Evolutionary conservation across 2,329 filamentous ascomycete genomes (phyloP).

Genomic region (Dothideomycetidae sp.): DNA sequence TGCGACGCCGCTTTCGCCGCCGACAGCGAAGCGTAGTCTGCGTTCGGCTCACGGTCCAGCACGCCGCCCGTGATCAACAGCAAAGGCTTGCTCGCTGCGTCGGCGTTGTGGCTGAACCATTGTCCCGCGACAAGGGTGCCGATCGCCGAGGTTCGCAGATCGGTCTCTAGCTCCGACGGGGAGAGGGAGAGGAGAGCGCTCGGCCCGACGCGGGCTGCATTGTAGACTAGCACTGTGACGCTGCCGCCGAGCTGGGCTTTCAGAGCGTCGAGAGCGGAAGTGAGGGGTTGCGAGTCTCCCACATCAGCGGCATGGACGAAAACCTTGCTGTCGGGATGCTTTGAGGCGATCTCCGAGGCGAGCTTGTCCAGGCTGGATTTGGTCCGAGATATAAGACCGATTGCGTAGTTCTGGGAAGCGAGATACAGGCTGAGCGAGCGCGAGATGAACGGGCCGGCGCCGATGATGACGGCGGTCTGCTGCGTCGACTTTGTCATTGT

Average conservation of each 20-base stretch:
- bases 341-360: background rate
- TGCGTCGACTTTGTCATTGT: background rate
- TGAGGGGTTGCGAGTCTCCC: background rate
- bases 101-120: constrained; percentile 4
- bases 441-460: constrained; percentile 6
- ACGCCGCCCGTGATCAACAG: constrained; percentile 2
- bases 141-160: constrained; percentile 1
- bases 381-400: constrained; percentile 6
- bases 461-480: constrained; percentile 5
- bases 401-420: background rate
- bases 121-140: constrained; percentile 6
- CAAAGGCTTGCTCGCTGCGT: background rate
- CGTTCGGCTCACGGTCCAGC: constrained; percentile 4
- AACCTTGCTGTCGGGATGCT: background rate
- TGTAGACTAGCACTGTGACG: constrained; percentile 7
- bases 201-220: constrained; percentile 4
- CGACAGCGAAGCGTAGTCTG: background rate
- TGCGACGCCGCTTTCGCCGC: constrained; percentile 5
- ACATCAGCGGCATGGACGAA: constrained; percentile 1
- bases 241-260: background rate
- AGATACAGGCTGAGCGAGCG: constrained; percentile 4
- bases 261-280: constrained; percentile 1
- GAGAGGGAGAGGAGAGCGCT: background rate
- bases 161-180: background rate
- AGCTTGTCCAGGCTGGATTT: background rate